Base-by-base conservation (phyloP, 208 protist species). In the Naegleria fowleri region DNA sequence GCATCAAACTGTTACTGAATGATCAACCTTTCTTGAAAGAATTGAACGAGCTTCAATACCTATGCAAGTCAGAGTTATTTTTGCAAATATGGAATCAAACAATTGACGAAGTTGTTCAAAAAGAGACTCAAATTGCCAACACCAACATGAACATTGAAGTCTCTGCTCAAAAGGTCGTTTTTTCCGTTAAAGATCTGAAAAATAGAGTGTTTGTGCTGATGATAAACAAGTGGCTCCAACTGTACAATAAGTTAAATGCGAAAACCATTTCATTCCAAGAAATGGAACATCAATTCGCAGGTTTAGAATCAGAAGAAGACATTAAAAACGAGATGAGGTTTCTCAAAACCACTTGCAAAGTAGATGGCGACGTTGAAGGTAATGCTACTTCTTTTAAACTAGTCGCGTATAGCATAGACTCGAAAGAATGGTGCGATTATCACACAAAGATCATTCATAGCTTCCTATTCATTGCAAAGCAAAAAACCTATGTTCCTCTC, bases 11-110 rank as follows among this genome's bases (percentile, higher is more conserved):
- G 36, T 13, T 25, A 19, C n/a, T 79, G 6, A 79, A 79, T 36
- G 25, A 79, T 79, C 9, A 36, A 13, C 25, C 67, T 13, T 79
- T 79, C 67, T 25, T 79, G 19, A 79, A 79, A 79, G 67, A 79
- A 13, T 43, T 86, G 16, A 7, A 33, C 0, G 13, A 22, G 9
- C 83, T 86, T 19, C 33, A 86, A 48, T 43, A 38, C 29, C 41
- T 86, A 48, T 25, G 38, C 15, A 48, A 40, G 15, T 51, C 22
- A 9, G 83, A 86, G 19, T 5, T 86, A 0, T 86, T 86, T 86
- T 86, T 86, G 29, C 29, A 86, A 19, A 48, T 48, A 22, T 86
- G 83, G 83, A 86, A 86, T 11, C 36, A 86, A 79, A 79, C 67
- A 0, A 79, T 79, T 9, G 67, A 79, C 29, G 15, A 40, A 48